Percentiles rank a stretch among this genome's conserved stretches.
Evolutionary conservation across 306 rosid species (phyloP).

Genomic region (Mimosa bimucronata): DNA sequence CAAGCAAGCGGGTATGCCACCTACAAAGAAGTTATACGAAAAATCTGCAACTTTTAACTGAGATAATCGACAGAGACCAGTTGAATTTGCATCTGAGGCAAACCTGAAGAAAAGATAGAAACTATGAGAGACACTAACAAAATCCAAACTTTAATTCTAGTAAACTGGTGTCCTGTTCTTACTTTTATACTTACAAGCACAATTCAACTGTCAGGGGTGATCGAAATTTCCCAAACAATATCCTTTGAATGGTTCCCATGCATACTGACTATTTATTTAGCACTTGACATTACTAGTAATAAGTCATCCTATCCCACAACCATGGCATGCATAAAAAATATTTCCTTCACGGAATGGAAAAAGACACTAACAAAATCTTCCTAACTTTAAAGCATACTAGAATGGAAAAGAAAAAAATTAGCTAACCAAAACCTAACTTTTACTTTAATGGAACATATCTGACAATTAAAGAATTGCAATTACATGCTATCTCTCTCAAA

Average conservation of each 20-base stretch:
- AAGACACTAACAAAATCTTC: background rate
- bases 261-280: background rate
- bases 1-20: slow-evolving; percentile 88
- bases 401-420: background rate
- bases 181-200: slow-evolving; percentile 16
- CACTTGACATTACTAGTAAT: slow-evolving; percentile 16
- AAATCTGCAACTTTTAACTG: slow-evolving; percentile 80
- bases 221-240: slow-evolving; percentile 16
- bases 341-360: background rate
- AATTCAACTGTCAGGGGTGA: slow-evolving; percentile 1
- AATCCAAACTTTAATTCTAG: slow-evolving; percentile 29
- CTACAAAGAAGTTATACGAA: slow-evolving; percentile 88
- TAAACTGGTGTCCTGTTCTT: slow-evolving; percentile 8
- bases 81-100: slow-evolving; percentile 51
- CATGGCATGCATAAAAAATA: background rate
- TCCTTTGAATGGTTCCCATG: background rate
- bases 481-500: background rate
- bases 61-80: slow-evolving; percentile 75
- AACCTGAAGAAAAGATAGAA: slow-evolving; percentile 57
- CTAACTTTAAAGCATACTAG: background rate
- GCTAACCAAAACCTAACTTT: background rate
- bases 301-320: slow-evolving; percentile 5
- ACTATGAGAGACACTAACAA: slow-evolving; percentile 33
- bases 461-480: slow-evolving; percentile 6
- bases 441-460: background rate